Evolutionary conservation across 2,329 filamentous ascomycete species (phyloP).

Genomic region (Exophiala spinifera): DNA sequence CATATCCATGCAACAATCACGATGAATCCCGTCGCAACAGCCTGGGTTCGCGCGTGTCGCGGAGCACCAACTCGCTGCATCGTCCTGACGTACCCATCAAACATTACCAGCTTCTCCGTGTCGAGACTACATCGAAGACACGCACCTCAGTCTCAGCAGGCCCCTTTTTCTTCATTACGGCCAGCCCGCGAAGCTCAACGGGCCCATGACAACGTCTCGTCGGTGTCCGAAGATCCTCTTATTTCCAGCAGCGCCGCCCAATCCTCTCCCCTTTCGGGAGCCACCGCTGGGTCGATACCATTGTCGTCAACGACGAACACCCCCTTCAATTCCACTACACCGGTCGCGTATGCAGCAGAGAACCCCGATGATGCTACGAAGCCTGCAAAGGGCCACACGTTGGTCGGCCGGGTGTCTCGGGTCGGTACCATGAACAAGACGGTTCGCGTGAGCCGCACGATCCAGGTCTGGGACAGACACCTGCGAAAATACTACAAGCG

Average conservation of each 20-base stretch:
- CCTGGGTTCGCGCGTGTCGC: slow-evolving; percentile 18
- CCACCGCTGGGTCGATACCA: too few species aligned
- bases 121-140: neutral
- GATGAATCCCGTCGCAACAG: slow-evolving; percentile 11
- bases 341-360: neutral
- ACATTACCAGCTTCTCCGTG: neutral
- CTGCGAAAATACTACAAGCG: slow-evolving; percentile 27
- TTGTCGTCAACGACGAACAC: too few species aligned
- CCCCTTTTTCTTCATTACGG: neutral
- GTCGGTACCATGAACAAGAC: slow-evolving; percentile 21
- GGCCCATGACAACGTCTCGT: too few species aligned
- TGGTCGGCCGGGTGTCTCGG: slow-evolving; percentile 14
- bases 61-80: slow-evolving; percentile 5
- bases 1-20: neutral
- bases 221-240: too few species aligned
- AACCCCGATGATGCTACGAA: neutral
- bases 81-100: neutral
- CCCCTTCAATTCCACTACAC: too few species aligned
- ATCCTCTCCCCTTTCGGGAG: neutral
- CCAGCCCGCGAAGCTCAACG: too few species aligned
- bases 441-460: slow-evolving; percentile 15
- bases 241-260: too few species aligned
- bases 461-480: slow-evolving; percentile 22
- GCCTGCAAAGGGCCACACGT: too few species aligned
- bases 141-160: neutral